Evolutionary conservation across 768 basidiomycete species (phyloP), one percentile per base, ranked within the genome.

Genomic region (Trametes cubensis): DNA sequence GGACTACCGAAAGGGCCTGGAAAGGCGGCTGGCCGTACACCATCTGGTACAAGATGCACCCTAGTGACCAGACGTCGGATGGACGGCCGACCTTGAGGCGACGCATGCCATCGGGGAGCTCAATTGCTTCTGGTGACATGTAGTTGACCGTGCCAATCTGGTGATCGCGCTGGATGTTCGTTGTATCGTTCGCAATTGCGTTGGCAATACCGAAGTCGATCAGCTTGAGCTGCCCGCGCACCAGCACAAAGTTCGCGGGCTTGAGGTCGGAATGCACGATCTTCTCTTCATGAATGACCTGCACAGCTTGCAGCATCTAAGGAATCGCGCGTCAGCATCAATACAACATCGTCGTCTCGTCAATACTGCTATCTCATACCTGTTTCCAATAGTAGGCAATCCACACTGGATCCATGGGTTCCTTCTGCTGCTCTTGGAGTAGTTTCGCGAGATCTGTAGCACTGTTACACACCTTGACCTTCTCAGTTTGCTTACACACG

Each of bases 131-230:
- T 0, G 96, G 96, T 56, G 94, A 95, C 96, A 99, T 99, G 73
- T 96, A 99, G 71, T 99, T 99, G 40, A 97, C 90, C 1, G 95
- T 96, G 3, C 96, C 96, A 66, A 99, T 89, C 84, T 95, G 94
- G 70, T 94, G 92, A 67, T 99, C 96, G 59, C 96, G 83, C 66
- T 96, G 94, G 60, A 98, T 98, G 70, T 99, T 98, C 2, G 96
- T 98, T 2, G 96, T 99, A 69, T 99, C 96, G 71, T 95, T 98
- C 18, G 95, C 95, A 66, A 99, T 96, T 10, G 95, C 95, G 72
- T 98, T 98, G 15, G 96, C 95, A 70, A 99, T 99, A n/a, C 96
- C 96, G 71, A 99, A 99, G 74, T 99, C 96, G 66, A 99, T 99
- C 64, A 99, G 79, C 81, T 99, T 99, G 59, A 99, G 80, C 66